A percentile compares a stretch with the other conserved stretches of the same genome.
phyloP scores from a whole-genome alignment of 2,329 filamentous ascomycete genomes.

The Epicoccum nigrum region DNA sequence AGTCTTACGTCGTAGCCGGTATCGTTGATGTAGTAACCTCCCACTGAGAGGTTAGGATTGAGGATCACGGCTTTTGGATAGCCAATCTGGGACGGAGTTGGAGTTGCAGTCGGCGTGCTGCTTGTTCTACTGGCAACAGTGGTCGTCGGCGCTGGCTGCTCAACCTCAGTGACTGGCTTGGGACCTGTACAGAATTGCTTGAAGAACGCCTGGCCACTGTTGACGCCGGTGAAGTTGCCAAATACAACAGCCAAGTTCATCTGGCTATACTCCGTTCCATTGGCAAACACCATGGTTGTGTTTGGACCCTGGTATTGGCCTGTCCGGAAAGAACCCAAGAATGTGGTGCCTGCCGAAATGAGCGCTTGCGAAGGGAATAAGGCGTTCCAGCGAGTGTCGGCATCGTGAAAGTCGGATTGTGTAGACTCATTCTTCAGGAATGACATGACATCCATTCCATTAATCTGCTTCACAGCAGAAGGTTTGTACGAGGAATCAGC shows the following conservation, averaged over 20 bases:
- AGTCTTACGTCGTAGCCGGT: conserved; percentile 47
- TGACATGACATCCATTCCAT: conserved; percentile 41
- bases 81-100: conserved; percentile 38
- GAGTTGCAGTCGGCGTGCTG: conserved; percentile 22
- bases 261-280: conserved; percentile 41
- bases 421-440: conserved; percentile 44
- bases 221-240: conserved; percentile 44
- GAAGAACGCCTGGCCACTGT: conserved; percentile 51
- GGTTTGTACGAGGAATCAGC: conserved; percentile 39
- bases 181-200: conserved; percentile 46
- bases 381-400: conserved; percentile 50
- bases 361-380: conserved; percentile 46
- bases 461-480: conserved; percentile 47
- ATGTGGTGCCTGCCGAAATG: conserved; percentile 35
- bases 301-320: conserved; percentile 42
- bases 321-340: conserved; percentile 38
- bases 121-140: conserved; percentile 22
- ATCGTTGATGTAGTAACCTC: conserved; percentile 55
- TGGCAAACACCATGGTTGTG: conserved; percentile 45
- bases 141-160: conserved; percentile 16
- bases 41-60: conserved; percentile 45
- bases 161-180: conserved; percentile 18
- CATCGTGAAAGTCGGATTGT: conserved; percentile 46
- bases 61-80: conserved; percentile 50
- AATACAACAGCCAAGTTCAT: conserved; percentile 42